Evolutionary conservation across 768 basidiomycete genomes (phyloP).

Genomic region (Boletellus ananiceps): DNA sequence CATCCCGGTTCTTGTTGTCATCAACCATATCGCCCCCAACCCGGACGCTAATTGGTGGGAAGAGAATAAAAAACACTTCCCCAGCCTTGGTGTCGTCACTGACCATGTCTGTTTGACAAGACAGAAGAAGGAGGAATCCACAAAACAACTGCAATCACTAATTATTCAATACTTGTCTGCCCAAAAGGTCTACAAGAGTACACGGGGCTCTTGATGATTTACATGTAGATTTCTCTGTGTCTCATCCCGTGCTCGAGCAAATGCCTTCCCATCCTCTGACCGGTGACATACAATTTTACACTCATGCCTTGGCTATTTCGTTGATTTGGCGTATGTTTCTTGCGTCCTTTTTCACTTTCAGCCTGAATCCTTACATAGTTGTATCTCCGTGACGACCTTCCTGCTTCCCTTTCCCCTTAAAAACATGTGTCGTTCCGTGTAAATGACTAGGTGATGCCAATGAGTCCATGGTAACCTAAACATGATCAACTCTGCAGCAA

Average conservation of each 20-base stretch:
- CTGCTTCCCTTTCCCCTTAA: background rate
- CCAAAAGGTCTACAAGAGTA: background rate
- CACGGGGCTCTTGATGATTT: background rate
- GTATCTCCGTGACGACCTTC: background rate
- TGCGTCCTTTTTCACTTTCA: background rate
- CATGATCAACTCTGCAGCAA: background rate
- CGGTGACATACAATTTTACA: background rate
- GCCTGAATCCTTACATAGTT: background rate
- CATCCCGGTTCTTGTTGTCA: conserved; percentile 18
- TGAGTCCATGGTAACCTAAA: background rate
- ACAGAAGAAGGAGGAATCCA: conserved; percentile 16
- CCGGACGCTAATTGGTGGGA: conserved; percentile 22
- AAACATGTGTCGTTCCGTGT: background rate
- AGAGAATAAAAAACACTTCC: conserved; percentile 19
- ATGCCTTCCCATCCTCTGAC: background rate
- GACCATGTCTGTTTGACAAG: conserved; percentile 20
- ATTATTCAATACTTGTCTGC: conserved; percentile 15
- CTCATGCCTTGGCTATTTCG: background rate
- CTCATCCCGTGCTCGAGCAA: too few species aligned
- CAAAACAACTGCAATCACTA: conserved; percentile 12
- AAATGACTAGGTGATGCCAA: background rate
- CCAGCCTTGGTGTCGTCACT: conserved; percentile 8
- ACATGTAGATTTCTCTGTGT: background rate
- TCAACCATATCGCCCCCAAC: conserved; percentile 18
- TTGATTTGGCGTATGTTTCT: background rate